Evolutionary conservation across 345 rosid genomes (phyloP).

Genomic region (Lumnitzera racemosa): DNA sequence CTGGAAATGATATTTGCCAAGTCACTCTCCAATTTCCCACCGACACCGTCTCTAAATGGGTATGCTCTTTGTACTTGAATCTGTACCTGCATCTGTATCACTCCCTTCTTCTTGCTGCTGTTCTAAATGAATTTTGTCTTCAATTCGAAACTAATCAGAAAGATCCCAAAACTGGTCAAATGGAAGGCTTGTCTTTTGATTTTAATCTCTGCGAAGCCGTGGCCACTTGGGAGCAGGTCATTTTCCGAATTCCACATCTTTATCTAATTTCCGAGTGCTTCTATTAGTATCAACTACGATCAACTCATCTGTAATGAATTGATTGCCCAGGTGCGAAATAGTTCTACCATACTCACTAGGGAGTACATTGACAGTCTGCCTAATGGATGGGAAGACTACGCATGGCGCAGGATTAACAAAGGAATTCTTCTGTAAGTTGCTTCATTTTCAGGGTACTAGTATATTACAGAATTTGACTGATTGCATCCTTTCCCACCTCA

Average conservation of each 20-base stretch:
- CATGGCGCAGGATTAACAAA: constrained; percentile 93
- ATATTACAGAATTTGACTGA: no score
- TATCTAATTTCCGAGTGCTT: constrained; percentile 11
- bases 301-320: constrained; percentile 42
- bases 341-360: constrained; percentile 83
- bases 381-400: constrained; percentile 95
- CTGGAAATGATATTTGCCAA: constrained; percentile 56
- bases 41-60: constrained; percentile 88
- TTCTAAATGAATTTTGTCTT: background rate
- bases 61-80: constrained; percentile 19
- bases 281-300: constrained; percentile 20
- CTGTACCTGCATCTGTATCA: no score
- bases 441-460: background rate
- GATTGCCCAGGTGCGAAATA: constrained; percentile 76
- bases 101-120: background rate
- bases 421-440: constrained; percentile 75
- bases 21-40: constrained; percentile 57
- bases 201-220: constrained; percentile 89
- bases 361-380: constrained; percentile 85
- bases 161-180: constrained; percentile 87
- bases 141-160: constrained; percentile 30
- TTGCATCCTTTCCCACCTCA: no score
- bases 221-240: constrained; percentile 89
- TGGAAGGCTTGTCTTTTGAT: constrained; percentile 68
- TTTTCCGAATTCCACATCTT: background rate